Conservation (phyloP, 1,284 basidiomycete species). For the Ustilago shanxiensis region DNA sequence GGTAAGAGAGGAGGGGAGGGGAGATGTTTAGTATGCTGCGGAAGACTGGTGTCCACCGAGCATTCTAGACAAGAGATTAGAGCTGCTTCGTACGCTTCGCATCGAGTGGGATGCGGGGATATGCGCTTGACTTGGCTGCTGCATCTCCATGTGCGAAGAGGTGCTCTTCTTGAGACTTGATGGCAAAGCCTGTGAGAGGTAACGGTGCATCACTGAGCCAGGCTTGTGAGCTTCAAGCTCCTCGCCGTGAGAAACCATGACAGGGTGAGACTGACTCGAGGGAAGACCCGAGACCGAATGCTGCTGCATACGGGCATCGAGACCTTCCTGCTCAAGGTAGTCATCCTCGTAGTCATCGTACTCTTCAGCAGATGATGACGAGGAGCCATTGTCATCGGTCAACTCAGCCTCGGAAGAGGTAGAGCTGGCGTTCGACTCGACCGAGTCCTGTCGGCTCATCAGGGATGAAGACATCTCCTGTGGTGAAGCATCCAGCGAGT, state of each 20-base stretch:
- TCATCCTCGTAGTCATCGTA: constrained; percentile 66
- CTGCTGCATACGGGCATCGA: constrained; percentile 53
- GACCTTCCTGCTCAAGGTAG: constrained; percentile 55
- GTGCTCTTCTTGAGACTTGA: constrained; percentile 59
- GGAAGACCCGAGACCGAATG: constrained; percentile 39
- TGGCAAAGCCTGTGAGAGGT: constrained; percentile 58
- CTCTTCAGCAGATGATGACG: constrained; percentile 65
- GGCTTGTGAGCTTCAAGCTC: constrained; percentile 46
- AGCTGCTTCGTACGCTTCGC: constrained; percentile 60
- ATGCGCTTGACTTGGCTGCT: constrained; percentile 52
- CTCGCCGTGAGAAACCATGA: constrained; percentile 41
- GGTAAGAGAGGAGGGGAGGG: constrained; percentile 8
- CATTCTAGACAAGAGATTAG: constrained; percentile 61
- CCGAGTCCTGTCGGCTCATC: constrained; percentile 60
- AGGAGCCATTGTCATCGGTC: constrained; percentile 68
- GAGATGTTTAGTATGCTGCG: constrained; percentile 35
- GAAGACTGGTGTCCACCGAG: constrained; percentile 54
- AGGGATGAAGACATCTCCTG: constrained; percentile 37
- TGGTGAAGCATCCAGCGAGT: constrained; percentile 39
- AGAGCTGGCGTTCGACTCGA: constrained; percentile 51
- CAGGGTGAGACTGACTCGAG: constrained; percentile 38
- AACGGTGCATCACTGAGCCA: constrained; percentile 59
- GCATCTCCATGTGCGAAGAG: constrained; percentile 52
- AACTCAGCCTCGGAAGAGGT: constrained; percentile 65
- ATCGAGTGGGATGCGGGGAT: constrained; percentile 44